These are phyloP conservation scores for Backusella psychrophila DNA, from an alignment of 192 early-diverging fungal genomes.

Conservation along the genomic window DNA sequence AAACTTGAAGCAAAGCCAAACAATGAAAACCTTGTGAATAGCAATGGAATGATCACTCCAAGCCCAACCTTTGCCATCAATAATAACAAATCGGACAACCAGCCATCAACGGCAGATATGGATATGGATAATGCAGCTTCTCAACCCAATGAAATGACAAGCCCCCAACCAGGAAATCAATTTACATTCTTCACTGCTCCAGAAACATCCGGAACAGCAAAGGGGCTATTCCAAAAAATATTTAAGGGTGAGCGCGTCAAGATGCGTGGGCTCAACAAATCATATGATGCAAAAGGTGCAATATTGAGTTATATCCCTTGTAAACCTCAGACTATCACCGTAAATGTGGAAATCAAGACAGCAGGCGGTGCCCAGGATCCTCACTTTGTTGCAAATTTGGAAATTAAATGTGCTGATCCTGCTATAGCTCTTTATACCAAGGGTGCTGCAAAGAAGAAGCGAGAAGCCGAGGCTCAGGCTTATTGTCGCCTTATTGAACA, in stretches of 20 bases:
- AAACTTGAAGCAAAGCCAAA: neutral
- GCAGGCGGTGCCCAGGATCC: conserved; percentile 2
- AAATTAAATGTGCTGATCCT: neutral
- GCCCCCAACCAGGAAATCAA: neutral
- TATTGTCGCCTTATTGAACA: neutral
- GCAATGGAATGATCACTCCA: neutral
- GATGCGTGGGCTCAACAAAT: neutral
- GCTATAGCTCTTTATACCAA: neutral
- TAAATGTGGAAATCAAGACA: neutral
- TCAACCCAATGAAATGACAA: neutral
- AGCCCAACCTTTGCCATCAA: neutral
- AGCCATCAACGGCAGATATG: neutral
- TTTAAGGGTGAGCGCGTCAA: neutral
- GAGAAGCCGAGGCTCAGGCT: neutral
- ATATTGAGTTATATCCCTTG: neutral
- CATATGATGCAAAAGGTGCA: neutral
- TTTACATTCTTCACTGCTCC: neutral
- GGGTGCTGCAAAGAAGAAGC: neutral
- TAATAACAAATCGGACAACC: neutral
- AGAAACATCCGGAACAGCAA: neutral
- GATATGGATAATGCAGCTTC: neutral
- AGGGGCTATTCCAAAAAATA: neutral
- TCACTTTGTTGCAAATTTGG: neutral
- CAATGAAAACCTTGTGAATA: neutral
- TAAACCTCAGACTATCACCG: neutral